phyloP scores from a whole-genome alignment of 2,329 filamentous ascomycete genomes.

The Orbilia blumenaviensis region DNA sequence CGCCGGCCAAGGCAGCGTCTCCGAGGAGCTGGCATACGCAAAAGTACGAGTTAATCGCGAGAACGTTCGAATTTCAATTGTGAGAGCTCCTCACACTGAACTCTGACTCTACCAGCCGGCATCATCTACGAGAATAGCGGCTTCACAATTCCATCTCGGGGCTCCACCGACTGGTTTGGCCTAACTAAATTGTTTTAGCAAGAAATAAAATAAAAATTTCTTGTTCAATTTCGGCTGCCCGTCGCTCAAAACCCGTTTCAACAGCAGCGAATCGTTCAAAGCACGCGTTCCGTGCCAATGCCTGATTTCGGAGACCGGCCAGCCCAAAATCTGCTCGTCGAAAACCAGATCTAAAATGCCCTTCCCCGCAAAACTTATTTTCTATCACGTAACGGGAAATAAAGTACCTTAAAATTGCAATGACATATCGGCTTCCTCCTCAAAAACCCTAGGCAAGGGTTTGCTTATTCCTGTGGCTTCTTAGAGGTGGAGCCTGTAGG shows the following conservation, averaged over 20 bases:
- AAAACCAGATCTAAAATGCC: conserved; percentile 14
- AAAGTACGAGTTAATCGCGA: not conserved
- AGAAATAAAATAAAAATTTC: too few relatives aligned
- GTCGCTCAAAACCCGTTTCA: conserved; percentile 25
- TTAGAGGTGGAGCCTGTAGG: conserved; percentile 4
- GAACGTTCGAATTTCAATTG: not conserved
- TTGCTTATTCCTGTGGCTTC: conserved; percentile 40
- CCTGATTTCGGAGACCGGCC: conserved; percentile 2
- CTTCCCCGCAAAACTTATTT: conserved; percentile 47
- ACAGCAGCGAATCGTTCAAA: conserved; percentile 48
- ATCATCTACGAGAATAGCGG: not conserved
- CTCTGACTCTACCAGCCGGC: not conserved
- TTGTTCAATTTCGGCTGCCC: not conserved
- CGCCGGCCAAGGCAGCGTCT: conserved; percentile 6
- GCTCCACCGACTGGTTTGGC: not conserved
- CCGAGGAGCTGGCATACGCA: conserved; percentile 25
- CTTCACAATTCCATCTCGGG: not conserved
- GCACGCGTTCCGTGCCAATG: conserved; percentile 35
- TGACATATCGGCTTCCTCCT: conserved; percentile 35
- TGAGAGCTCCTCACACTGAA: not conserved
- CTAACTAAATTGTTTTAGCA: too few relatives aligned
- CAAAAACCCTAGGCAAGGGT: not conserved
- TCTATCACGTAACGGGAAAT: conserved; percentile 52
- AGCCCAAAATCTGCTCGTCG: conserved; percentile 8
- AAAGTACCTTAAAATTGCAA: conserved; percentile 20